These are phyloP conservation scores for Hirsutella thompsonii DNA, from an alignment of 2,329 filamentous ascomycete species.

Conservation along the genomic window DNA sequence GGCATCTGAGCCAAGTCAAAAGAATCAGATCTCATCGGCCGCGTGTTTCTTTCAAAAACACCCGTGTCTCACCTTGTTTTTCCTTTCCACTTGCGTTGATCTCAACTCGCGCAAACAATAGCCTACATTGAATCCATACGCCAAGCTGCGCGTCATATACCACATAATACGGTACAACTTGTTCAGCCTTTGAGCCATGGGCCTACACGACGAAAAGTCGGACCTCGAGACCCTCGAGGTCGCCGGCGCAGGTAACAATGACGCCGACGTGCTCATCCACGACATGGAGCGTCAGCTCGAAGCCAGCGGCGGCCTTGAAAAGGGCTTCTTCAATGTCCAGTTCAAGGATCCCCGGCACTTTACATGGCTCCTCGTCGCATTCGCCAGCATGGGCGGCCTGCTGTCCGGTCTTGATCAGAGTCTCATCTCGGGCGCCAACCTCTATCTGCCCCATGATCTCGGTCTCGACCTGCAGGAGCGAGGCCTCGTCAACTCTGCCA, in stretches of 20 bases:
- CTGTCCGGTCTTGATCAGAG: constrained; percentile 62
- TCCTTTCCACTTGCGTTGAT: no score
- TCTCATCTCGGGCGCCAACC: constrained; percentile 57
- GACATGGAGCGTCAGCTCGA: constrained; percentile 28
- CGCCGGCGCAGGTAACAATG: constrained; percentile 15
- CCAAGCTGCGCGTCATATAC: no score
- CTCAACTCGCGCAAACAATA: no score
- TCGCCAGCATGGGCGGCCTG: constrained; percentile 64
- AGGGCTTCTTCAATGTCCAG: constrained; percentile 37
- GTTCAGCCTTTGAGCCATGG: not conserved
- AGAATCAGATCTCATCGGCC: no score
- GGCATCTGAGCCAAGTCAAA: no score
- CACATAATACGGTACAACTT: no score
- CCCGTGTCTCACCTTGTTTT: no score
- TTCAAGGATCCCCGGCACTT: constrained; percentile 52
- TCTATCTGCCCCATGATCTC: constrained; percentile 50
- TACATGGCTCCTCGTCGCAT: constrained; percentile 54
- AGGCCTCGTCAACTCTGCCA: constrained; percentile 56
- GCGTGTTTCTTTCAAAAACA: no score
- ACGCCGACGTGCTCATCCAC: constrained; percentile 25
- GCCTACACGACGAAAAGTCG: constrained; percentile 10
- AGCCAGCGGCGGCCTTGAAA: constrained; percentile 16
- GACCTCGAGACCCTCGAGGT: constrained; percentile 22
- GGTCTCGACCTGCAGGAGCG: constrained; percentile 42
- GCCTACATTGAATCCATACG: no score